phyloP scores from a whole-genome alignment of 2,329 filamentous ascomycete genomes.

The Claviceps africana region DNA sequence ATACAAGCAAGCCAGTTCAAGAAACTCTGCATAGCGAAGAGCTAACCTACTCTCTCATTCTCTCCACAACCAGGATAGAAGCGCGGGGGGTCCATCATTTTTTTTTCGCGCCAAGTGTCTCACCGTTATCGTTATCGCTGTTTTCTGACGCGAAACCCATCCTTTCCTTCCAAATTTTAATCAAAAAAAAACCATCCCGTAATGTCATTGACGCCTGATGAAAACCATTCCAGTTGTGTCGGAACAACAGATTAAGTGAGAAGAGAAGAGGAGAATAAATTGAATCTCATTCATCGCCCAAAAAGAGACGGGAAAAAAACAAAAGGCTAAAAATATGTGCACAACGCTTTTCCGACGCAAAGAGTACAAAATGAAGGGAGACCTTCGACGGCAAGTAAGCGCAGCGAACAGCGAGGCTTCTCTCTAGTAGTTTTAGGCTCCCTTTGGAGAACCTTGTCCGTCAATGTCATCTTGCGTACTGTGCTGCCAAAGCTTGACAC shows the following conservation, averaged over 20 bases:
- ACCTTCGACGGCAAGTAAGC: neutral
- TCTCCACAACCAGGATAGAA: neutral
- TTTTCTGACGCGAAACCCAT: neutral
- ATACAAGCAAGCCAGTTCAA: neutral
- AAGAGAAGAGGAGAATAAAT: too few relatives aligned
- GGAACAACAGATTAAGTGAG: neutral
- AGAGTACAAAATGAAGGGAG: neutral
- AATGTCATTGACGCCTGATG: conserved; percentile 1
- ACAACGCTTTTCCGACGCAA: neutral
- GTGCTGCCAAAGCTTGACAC: neutral
- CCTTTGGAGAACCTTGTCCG: neutral
- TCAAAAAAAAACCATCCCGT: neutral
- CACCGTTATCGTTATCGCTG: neutral
- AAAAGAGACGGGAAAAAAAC: neutral
- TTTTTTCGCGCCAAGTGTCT: neutral
- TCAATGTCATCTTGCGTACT: neutral
- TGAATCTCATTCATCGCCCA: neutral
- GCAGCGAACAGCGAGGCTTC: neutral
- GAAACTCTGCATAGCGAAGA: neutral
- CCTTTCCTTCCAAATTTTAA: neutral
- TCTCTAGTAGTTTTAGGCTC: neutral
- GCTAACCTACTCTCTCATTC: neutral
- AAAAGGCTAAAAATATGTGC: neutral
- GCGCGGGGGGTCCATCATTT: neutral
- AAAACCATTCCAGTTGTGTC: neutral